Evolutionary conservation across 441 rosid species (phyloP).

Genomic region (Corymbia citriodora): DNA sequence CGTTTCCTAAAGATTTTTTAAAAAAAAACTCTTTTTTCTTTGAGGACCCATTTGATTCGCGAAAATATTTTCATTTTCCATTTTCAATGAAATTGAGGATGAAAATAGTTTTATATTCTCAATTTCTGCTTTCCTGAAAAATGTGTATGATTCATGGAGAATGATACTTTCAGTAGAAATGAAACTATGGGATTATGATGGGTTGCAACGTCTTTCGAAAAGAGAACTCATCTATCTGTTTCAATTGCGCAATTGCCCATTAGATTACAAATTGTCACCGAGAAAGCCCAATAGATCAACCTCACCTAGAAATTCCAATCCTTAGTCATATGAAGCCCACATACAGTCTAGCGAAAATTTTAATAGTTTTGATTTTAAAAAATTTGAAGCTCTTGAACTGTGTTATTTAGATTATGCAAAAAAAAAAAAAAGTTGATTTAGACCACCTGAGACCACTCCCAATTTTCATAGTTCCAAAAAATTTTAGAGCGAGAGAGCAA

Average conservation of each 20-base stretch:
- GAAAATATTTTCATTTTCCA: not conserved
- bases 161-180: fast-evolving
- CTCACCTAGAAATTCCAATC: not conserved
- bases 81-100: not conserved
- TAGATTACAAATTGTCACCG: not conserved
- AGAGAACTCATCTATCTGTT: not conserved
- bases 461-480: not conserved
- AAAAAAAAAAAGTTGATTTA: not conserved
- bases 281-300: not conserved
- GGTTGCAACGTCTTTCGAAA: not conserved
- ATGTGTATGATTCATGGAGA: not conserved
- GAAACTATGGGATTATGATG: not conserved
- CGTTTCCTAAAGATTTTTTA: fast-evolving
- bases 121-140: not conserved
- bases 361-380: not conserved
- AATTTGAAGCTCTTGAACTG: not conserved
- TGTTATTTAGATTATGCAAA: fast-evolving
- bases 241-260: fast-evolving
- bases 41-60: fast-evolving
- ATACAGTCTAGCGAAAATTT: fast-evolving
- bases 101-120: not conserved
- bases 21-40: not conserved
- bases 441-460: fast-evolving
- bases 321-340: not conserved
- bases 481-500: not conserved